Conservation (phyloP, 2,329 filamentous ascomycete genomes). For the Sporothrix pseudoabietina region DNA sequence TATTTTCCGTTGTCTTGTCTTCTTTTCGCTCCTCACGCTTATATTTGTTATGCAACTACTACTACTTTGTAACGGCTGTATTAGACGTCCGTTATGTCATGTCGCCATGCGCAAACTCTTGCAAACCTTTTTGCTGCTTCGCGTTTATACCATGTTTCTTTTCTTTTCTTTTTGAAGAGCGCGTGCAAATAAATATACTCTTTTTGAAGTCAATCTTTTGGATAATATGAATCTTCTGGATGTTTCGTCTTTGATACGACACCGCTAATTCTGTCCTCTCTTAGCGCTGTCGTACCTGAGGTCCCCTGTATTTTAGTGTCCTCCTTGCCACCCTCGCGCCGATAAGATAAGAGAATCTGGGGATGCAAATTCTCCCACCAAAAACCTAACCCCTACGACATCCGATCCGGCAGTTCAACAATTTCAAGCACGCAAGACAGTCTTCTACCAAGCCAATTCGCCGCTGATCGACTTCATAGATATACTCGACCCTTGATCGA, state of each 20-base stretch:
- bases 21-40: neutral
- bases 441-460: neutral
- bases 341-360: constrained; percentile 17
- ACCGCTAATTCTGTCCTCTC: too few species aligned
- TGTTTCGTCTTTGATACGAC: too few species aligned
- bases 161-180: neutral
- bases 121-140: neutral
- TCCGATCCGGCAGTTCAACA: too few species aligned
- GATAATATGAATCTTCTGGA: neutral
- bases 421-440: neutral
- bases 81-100: constrained; percentile 15
- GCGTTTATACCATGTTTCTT: constrained; percentile 20
- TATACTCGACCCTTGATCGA: neutral
- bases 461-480: neutral
- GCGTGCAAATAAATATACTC: constrained; percentile 13
- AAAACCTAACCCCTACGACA: constrained; percentile 41
- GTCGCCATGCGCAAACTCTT: constrained; percentile 17
- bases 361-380: constrained; percentile 10
- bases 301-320: constrained; percentile 7
- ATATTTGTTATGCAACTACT: neutral
- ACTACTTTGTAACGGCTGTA: neutral
- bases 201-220: neutral
- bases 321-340: neutral
- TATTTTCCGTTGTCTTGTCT: neutral
- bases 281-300: constrained; percentile 1